Evolutionary conservation across 768 basidiomycete genomes (phyloP).

Genomic region (Mycena maculata): DNA sequence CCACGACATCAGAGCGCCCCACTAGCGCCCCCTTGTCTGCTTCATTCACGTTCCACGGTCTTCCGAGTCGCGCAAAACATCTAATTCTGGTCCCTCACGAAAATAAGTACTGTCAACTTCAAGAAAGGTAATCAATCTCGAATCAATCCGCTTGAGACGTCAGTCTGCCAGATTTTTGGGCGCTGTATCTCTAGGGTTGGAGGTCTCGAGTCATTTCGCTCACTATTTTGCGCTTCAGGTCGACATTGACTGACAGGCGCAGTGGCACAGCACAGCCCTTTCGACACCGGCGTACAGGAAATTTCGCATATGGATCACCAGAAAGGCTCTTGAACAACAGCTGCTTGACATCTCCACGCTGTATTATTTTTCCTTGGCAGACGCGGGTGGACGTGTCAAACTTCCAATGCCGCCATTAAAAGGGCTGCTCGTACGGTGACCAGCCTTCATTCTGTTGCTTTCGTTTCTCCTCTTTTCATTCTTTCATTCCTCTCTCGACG

Average conservation of each 20-base stretch:
- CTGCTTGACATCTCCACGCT: constrained; percentile 10
- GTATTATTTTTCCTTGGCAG: not conserved
- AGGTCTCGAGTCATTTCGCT: not conserved
- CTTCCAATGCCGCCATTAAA: constrained; percentile 19
- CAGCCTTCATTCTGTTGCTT: constrained; percentile 6
- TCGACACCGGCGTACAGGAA: not conserved
- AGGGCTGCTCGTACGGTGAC: not conserved
- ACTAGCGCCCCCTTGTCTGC: too few relatives aligned
- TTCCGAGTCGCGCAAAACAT: too few relatives aligned
- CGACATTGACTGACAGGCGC: not conserved
- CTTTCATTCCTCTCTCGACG: constrained; percentile 24
- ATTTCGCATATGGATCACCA: not conserved
- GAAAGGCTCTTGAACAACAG: not conserved
- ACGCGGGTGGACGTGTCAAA: constrained; percentile 10
- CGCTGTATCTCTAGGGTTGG: not conserved
- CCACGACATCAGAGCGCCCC: too few relatives aligned
- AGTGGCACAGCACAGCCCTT: not conserved
- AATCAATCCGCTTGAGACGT: too few relatives aligned
- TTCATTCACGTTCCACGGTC: too few relatives aligned
- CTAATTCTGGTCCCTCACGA: too few relatives aligned
- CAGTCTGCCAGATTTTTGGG: not conserved
- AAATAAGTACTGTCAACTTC: too few relatives aligned
- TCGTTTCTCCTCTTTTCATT: constrained; percentile 9
- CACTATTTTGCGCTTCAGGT: not conserved
- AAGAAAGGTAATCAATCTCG: too few relatives aligned